These are phyloP conservation scores for Alternaria ventricosa DNA, from an alignment of 2,329 filamentous ascomycete species.

Conservation along the genomic window DNA sequence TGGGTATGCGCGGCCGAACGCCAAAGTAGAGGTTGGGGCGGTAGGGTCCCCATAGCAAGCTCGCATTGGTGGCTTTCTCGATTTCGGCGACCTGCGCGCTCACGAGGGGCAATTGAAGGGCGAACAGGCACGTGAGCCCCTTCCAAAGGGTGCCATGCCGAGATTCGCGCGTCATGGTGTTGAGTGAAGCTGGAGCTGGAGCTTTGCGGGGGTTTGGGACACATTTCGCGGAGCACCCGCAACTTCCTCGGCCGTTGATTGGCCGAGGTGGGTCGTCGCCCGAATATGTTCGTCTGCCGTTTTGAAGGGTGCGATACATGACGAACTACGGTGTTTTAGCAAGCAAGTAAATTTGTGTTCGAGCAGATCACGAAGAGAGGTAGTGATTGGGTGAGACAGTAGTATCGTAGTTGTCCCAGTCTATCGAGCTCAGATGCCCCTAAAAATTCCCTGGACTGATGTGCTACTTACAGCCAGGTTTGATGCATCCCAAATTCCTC, in stretches of 20 bases:
- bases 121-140: slow-evolving; percentile 29
- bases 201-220: slow-evolving; percentile 29
- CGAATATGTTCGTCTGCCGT: background rate
- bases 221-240: slow-evolving; percentile 22
- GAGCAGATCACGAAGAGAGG: background rate
- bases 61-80: slow-evolving; percentile 71
- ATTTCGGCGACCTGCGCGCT: slow-evolving; percentile 46
- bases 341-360: background rate
- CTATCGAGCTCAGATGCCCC: background rate
- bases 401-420: background rate
- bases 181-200: slow-evolving; percentile 20
- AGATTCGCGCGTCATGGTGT: slow-evolving; percentile 35
- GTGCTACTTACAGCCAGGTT: background rate
- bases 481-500: background rate
- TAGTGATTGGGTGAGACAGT: too few species aligned
- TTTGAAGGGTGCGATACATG: too few species aligned
- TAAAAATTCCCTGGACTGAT: background rate
- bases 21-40: slow-evolving; percentile 95
- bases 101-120: slow-evolving; percentile 31
- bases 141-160: slow-evolving; percentile 26
- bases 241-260: slow-evolving; percentile 30
- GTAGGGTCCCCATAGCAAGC: slow-evolving; percentile 94
- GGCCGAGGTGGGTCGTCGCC: background rate
- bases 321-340: background rate
- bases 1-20: slow-evolving; percentile 78